Conservation (phyloP, 768 basidiomycete genomes). For the Daedalea quercina region DNA sequence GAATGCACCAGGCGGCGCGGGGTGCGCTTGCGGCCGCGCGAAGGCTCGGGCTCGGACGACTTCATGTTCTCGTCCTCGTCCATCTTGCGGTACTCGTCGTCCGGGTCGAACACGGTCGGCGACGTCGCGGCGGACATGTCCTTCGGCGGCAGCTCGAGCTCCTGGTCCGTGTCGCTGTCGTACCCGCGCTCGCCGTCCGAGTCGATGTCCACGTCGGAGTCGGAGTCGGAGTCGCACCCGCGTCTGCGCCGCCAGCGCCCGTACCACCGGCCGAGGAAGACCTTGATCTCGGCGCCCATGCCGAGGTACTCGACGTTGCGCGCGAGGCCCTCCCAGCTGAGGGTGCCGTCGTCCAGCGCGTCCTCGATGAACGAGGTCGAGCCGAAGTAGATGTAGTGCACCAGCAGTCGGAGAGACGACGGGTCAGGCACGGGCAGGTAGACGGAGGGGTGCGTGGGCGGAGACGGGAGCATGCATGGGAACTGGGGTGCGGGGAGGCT, state of each 20-base stretch:
- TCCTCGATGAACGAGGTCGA: conserved; percentile 57
- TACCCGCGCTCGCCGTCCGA: conserved; percentile 30
- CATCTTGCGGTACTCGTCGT: conserved; percentile 12
- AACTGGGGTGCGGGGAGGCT: conserved; percentile 29
- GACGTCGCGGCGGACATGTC: conserved; percentile 1
- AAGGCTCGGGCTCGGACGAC: conserved; percentile 10
- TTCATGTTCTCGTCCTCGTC: conserved; percentile 13
- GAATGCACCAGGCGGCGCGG: conserved; percentile 23
- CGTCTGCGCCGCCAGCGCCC: conserved; percentile 46
- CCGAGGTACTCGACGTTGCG: conserved; percentile 88
- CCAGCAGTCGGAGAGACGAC: conserved; percentile 59
- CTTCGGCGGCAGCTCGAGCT: conserved; percentile 1
- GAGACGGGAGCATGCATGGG: conserved; percentile 65
- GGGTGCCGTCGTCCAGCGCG: conserved; percentile 53
- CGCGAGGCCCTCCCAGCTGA: conserved; percentile 83
- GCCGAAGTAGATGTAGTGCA: conserved; percentile 84
- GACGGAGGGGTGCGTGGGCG: conserved; percentile 57
- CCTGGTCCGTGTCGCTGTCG: conserved; percentile 23
- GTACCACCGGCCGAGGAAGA: conserved; percentile 74
- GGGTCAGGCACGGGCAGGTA: conserved; percentile 74
- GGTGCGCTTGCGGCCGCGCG: conserved; percentile 20
- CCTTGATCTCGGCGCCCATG: conserved; percentile 67
- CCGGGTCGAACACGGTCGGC: conserved; percentile 21
- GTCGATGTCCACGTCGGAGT: conserved; percentile 29
- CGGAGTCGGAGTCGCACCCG: conserved; percentile 18